Conservation (phyloP, 805 yeast genomes). For the Saccharomyces jurei region DNA sequence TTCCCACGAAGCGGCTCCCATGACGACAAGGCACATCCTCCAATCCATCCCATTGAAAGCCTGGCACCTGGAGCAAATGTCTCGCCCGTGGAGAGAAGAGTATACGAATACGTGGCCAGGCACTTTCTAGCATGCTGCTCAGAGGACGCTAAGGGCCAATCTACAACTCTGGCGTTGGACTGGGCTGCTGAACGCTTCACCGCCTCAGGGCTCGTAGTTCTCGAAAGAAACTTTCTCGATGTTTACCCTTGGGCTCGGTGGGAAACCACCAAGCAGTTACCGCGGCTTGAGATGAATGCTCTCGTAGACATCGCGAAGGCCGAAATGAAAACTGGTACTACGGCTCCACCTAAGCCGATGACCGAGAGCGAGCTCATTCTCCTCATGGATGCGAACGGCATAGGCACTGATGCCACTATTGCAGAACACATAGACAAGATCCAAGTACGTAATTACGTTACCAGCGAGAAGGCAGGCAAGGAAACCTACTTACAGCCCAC, state of each 20-base stretch:
- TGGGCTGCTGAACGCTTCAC: constrained; percentile 77
- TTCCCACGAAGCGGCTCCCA: constrained; percentile 73
- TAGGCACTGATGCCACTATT: constrained; percentile 98
- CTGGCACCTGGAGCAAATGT: constrained; percentile 22
- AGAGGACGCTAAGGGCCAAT: constrained; percentile 74
- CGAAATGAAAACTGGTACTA: constrained; percentile 61
- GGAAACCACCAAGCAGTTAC: constrained; percentile 60
- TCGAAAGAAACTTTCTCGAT: constrained; percentile 70
- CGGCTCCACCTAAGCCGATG: constrained; percentile 72
- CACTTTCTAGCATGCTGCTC: constrained; percentile 90
- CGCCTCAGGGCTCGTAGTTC: constrained; percentile 67
- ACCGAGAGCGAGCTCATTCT: constrained; percentile 90
- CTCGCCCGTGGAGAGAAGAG: constrained; percentile 44
- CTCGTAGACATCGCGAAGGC: constrained; percentile 46
- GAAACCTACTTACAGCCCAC: constrained; percentile 61
- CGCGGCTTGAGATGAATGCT: constrained; percentile 54
- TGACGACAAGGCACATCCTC: constrained; percentile 96
- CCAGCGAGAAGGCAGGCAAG: constrained; percentile 34
- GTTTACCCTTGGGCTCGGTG: constrained; percentile 73
- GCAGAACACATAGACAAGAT: constrained; percentile 94
- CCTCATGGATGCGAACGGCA: constrained; percentile 93
- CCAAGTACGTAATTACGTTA: constrained; percentile 55
- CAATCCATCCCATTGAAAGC: constrained; percentile 74
- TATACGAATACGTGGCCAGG: constrained; percentile 79
- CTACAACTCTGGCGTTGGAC: constrained; percentile 49